Evolutionary conservation across 228 moss, liverwort and hornwort species (phyloP).

Genomic region (Sphagnum fallax): DNA sequence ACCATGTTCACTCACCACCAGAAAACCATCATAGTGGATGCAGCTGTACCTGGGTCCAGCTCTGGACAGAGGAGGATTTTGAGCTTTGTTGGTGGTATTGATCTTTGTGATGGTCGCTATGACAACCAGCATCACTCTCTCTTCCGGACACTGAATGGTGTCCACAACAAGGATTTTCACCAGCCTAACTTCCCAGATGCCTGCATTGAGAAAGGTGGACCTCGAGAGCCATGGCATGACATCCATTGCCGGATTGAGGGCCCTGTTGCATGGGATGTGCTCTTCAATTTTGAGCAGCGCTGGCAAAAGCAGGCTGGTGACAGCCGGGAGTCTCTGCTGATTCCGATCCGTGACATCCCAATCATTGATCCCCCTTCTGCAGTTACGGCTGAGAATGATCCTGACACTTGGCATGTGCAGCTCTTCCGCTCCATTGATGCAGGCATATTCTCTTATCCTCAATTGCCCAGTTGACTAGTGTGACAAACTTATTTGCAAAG

Average conservation of each 20-base stretch:
- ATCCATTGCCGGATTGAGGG: conserved; percentile 36
- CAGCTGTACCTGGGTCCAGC: conserved; percentile 16
- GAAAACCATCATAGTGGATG: conserved; percentile 44
- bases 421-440: conserved; percentile 44
- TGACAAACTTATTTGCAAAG: no score
- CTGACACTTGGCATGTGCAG: conserved; percentile 45
- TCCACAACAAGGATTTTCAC: conserved; percentile 25
- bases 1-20: conserved; percentile 41
- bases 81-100: conserved; percentile 43
- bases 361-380: conserved; percentile 6
- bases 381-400: conserved; percentile 21
- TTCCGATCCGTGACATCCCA: conserved; percentile 3
- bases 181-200: conserved; percentile 16
- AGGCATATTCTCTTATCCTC: conserved; percentile 8
- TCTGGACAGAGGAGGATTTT: conserved; percentile 16
- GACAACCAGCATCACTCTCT: conserved; percentile 35
- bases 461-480: no score
- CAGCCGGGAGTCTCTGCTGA: conserved; percentile 9
- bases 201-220: conserved; percentile 18
- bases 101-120: conserved; percentile 44
- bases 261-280: conserved; percentile 41
- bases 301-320: conserved; percentile 37
- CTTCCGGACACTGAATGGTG: conserved; percentile 24
- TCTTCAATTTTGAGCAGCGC: conserved; percentile 39
- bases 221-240: conserved; percentile 48